phyloP scores from a whole-genome alignment of 139 green algal species.

The Yamagishiella unicocca region DNA sequence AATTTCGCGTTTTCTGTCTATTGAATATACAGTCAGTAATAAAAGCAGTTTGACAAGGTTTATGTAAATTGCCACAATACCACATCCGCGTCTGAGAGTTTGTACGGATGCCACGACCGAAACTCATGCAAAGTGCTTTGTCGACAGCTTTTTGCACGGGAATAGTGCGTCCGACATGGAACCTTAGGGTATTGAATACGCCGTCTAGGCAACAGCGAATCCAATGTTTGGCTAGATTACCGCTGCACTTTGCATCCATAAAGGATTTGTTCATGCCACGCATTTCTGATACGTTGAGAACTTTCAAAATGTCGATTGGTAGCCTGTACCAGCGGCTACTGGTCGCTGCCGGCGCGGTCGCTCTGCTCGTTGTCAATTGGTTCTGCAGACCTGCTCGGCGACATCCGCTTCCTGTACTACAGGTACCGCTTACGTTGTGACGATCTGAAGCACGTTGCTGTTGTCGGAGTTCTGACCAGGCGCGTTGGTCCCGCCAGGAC shows the following conservation, averaged over 20 bases:
- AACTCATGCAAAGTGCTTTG: too few species aligned
- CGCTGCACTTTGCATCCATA: background rate
- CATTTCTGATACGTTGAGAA: background rate
- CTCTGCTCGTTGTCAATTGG: slow-evolving; percentile 10
- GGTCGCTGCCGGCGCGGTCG: background rate
- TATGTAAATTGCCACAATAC: too few species aligned
- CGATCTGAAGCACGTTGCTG: background rate
- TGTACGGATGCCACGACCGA: too few species aligned
- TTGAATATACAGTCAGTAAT: too few species aligned
- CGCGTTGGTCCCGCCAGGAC: background rate
- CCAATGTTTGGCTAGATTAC: background rate
- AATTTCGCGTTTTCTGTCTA: too few species aligned
- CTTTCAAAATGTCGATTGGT: background rate
- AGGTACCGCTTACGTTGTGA: background rate
- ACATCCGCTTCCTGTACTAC: background rate
- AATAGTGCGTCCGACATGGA: too few species aligned
- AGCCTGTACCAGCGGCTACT: background rate
- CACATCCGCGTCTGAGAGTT: too few species aligned
- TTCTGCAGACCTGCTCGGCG: slow-evolving; percentile 24
- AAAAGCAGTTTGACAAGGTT: too few species aligned
- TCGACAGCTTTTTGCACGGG: too few species aligned
- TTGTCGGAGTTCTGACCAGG: background rate
- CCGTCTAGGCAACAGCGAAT: too few species aligned
- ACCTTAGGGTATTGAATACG: too few species aligned
- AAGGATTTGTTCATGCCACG: background rate